These are phyloP conservation scores for Camellia sinensis DNA, from an alignment of 148 eudicot species.

Conservation along the genomic window DNA sequence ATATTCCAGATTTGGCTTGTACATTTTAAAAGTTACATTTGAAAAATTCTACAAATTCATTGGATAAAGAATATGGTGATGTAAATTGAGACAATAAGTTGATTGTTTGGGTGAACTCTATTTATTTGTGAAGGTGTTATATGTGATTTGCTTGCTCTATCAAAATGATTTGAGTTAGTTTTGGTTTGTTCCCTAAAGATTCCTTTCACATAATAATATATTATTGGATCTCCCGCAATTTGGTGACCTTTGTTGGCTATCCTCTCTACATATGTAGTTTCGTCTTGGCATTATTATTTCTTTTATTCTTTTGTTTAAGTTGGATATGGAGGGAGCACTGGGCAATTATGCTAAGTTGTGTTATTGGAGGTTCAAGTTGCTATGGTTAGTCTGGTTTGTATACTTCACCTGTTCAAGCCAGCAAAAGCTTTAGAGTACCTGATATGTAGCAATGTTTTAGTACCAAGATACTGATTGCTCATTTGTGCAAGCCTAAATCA, in stretches of 20 bases:
- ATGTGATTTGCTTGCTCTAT: too few species aligned
- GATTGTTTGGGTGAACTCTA: slow-evolving; percentile 2
- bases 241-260: not conserved
- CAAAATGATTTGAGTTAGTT: not conserved
- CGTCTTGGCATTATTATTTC: too few species aligned
- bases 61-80: not conserved
- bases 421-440: too few species aligned
- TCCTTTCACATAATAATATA: too few species aligned
- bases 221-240: not conserved
- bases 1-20: too few species aligned
- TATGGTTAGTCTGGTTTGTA: too few species aligned
- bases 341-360: too few species aligned
- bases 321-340: too few species aligned
- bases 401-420: too few species aligned
- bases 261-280: not conserved
- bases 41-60: not conserved
- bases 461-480: not conserved
- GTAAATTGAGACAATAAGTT: not conserved
- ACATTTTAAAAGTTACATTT: too few species aligned
- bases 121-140: not conserved
- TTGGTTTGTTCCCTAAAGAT: not conserved
- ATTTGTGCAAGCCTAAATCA: not conserved
- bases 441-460: not conserved
- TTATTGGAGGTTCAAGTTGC: too few species aligned
- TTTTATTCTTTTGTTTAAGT: too few species aligned